phyloP scores from a whole-genome alignment of 148 eudicot species.

The Heliosperma pusillum region DNA sequence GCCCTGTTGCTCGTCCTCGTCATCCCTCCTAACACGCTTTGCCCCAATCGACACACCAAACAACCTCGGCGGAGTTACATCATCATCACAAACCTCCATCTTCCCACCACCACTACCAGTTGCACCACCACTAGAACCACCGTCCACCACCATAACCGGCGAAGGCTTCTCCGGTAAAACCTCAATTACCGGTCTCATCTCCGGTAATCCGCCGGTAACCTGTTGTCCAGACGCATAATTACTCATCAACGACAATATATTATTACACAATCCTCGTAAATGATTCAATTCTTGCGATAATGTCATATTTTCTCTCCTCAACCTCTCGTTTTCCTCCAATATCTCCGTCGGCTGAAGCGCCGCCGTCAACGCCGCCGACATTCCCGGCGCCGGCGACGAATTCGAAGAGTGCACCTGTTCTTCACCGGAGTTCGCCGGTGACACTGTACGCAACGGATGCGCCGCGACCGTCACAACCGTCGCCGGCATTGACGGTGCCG shows the following conservation, averaged over 20 bases:
- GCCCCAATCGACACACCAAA: slow-evolving; percentile 70
- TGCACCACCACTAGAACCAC: slow-evolving; percentile 21
- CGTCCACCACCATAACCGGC: slow-evolving; percentile 1
- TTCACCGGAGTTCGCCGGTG: slow-evolving; percentile 59
- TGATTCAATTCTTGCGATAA: slow-evolving; percentile 50
- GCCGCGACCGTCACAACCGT: slow-evolving; percentile 27
- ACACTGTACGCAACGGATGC: slow-evolving; percentile 23
- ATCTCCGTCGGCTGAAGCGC: slow-evolving; percentile 39
- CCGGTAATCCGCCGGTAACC: slow-evolving; percentile 33
- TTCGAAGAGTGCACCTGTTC: slow-evolving; percentile 72
- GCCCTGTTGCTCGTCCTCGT: slow-evolving; percentile 16
- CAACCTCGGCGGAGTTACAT: slow-evolving; percentile 34
- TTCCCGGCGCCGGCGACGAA: slow-evolving; percentile 46
- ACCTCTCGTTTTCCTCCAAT: slow-evolving; percentile 65
- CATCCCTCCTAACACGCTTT: slow-evolving; percentile 45
- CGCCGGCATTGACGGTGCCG: slow-evolving; percentile 13
- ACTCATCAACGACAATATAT: slow-evolving; percentile 46
- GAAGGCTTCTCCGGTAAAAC: slow-evolving; percentile 25
- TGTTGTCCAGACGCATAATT: slow-evolving; percentile 42
- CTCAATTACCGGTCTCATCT: slow-evolving; percentile 27
- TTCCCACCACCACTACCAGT: slow-evolving; percentile 25
- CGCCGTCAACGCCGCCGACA: background rate
- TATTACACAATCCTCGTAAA: slow-evolving; percentile 53
- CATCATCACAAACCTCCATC: slow-evolving; percentile 21
- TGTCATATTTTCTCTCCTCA: slow-evolving; percentile 53